Conservation (phyloP, 1,284 basidiomycete genomes). For the Melanopsichium pennsylvanicum region DNA sequence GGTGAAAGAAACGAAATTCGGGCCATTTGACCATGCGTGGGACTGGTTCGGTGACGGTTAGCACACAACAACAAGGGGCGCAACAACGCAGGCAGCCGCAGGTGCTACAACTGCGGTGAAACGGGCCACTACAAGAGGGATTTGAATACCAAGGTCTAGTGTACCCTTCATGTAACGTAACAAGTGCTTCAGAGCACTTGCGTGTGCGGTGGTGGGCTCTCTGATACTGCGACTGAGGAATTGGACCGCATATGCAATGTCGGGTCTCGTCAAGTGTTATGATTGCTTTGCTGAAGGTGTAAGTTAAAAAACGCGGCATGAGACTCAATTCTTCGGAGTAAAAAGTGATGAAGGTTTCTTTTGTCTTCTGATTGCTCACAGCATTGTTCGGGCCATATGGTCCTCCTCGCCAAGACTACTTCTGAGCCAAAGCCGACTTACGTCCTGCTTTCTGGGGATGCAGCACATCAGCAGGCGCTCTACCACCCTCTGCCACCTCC, state of each 20-base stretch:
- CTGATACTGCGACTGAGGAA: too few relatives aligned
- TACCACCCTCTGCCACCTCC: conserved; percentile 21
- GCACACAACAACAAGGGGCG: too few relatives aligned
- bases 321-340: too few relatives aligned
- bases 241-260: too few relatives aligned
- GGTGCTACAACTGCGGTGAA: too few relatives aligned
- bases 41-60: conserved; percentile 24
- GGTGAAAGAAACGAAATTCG: conserved; percentile 4
- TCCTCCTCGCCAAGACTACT: conserved; percentile 9
- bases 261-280: background rate
- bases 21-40: conserved; percentile 19
- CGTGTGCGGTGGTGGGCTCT: too few relatives aligned
- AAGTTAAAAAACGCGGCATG: too few relatives aligned
- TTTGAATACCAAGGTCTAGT: too few relatives aligned
- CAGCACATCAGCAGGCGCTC: conserved; percentile 25
- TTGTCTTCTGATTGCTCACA: background rate
- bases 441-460: conserved; percentile 14
- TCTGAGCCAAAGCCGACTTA: background rate
- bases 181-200: too few relatives aligned
- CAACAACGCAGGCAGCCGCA: too few relatives aligned
- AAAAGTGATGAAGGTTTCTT: background rate
- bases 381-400: conserved; percentile 28
- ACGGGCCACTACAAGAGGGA: too few relatives aligned
- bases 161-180: too few relatives aligned
- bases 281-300: conserved; percentile 15